phyloP scores from a whole-genome alignment of 805 yeast species.

The Monosporozyma yasuniensis region DNA sequence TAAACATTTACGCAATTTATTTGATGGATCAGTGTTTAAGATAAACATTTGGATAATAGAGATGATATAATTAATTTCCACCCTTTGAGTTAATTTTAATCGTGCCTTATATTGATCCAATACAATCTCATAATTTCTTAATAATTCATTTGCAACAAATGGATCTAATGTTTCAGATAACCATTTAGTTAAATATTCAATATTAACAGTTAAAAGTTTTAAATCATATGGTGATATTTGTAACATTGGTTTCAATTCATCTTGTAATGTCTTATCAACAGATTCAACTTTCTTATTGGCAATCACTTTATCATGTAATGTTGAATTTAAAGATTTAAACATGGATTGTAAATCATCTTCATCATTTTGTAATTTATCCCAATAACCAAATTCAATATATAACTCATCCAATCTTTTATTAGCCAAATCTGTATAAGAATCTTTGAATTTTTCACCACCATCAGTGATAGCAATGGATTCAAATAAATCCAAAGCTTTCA shows the following conservation, averaged over 20 bases:
- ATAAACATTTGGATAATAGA: conserved; percentile 41
- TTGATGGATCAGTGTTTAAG: conserved; percentile 43
- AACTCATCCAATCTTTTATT: conserved; percentile 39
- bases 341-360: conserved; percentile 13
- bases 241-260: conserved; percentile 29
- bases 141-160: conserved; percentile 17
- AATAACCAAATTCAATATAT: conserved; percentile 44
- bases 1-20: conserved; percentile 58
- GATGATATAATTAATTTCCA: conserved; percentile 23
- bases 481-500: conserved; percentile 45
- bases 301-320: conserved; percentile 7
- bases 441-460: conserved; percentile 14
- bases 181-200: conserved; percentile 13
- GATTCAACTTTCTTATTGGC: conserved; percentile 5
- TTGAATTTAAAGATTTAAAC: conserved; percentile 12
- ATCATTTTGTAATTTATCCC: conserved; percentile 28
- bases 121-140: conserved; percentile 16
- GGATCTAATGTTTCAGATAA: conserved; percentile 25
- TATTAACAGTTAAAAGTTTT: conserved; percentile 23
- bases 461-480: conserved; percentile 35
- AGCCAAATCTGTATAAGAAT: conserved; percentile 37
- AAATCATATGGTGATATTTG: conserved; percentile 38
- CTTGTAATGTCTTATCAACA: conserved; percentile 16
- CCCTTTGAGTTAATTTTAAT: conserved; percentile 21
- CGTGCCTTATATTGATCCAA: conserved; percentile 23